Conservation (phyloP, 1,284 basidiomycete species). For the Pterulicium gracile region DNA sequence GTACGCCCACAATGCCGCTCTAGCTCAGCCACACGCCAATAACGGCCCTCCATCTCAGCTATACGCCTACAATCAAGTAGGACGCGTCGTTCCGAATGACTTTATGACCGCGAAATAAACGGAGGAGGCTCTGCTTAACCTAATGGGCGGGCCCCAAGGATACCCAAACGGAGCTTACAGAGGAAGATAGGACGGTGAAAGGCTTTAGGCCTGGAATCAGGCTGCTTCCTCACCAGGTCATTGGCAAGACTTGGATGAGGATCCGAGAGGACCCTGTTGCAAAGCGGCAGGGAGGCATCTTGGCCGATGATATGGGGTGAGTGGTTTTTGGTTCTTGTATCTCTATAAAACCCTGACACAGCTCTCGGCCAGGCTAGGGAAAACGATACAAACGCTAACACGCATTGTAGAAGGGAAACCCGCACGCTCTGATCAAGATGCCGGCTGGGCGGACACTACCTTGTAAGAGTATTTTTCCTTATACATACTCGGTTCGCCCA, state of each 20-base stretch:
- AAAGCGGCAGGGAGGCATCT: constrained; percentile 76
- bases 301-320: constrained; percentile 89
- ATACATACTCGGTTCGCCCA: constrained; percentile 1
- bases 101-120: background rate
- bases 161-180: constrained; percentile 44
- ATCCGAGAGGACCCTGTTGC: constrained; percentile 60
- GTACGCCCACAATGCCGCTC: too few species aligned
- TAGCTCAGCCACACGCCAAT: too few species aligned
- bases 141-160: constrained; percentile 29
- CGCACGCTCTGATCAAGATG: constrained; percentile 59
- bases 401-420: constrained; percentile 73
- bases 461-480: constrained; percentile 54
- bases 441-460: constrained; percentile 60
- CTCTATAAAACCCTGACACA: constrained; percentile 2
- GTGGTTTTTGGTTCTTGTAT: constrained; percentile 15
- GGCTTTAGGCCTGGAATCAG: constrained; percentile 62
- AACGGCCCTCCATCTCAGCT: too few species aligned
- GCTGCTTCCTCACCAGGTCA: constrained; percentile 81
- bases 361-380: constrained; percentile 60
- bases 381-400: constrained; percentile 87
- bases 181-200: constrained; percentile 55
- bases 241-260: constrained; percentile 82
- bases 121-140: background rate
- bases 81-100: too few species aligned
- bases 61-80: too few species aligned